Conservation (phyloP, 768 basidiomycete genomes). For the Kwoniella sp. region DNA sequence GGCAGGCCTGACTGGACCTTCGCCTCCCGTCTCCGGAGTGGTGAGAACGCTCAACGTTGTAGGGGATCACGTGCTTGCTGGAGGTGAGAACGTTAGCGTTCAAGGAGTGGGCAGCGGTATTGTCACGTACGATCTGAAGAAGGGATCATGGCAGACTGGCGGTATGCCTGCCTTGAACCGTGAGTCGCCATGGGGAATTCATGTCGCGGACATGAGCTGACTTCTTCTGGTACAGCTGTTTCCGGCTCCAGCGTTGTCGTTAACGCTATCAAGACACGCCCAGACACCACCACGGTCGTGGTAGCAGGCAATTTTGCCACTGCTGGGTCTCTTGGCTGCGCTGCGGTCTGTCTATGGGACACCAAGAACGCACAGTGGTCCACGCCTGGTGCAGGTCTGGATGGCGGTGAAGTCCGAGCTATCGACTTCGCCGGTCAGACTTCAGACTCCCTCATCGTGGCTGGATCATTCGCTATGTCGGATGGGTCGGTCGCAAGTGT, state of each 20-base stretch:
- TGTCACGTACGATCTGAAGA: constrained; percentile 70
- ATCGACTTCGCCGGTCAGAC: constrained; percentile 72
- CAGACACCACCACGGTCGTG: constrained; percentile 63
- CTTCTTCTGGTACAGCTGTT: constrained; percentile 18
- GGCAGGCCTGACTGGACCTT: constrained; percentile 57
- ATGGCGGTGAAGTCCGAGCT: constrained; percentile 68
- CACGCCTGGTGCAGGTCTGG: constrained; percentile 68
- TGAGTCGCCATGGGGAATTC: constrained; percentile 19
- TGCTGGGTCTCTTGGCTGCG: constrained; percentile 70
- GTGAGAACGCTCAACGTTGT: constrained; percentile 73
- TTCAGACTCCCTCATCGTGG: constrained; percentile 68
- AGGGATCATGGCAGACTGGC: constrained; percentile 61
- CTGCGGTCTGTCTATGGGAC: constrained; percentile 73
- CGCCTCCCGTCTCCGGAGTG: constrained; percentile 67
- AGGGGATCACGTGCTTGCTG: constrained; percentile 68
- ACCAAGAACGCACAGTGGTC: constrained; percentile 69
- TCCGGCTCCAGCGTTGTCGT: constrained; percentile 61
- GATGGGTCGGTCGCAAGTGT: constrained; percentile 67
- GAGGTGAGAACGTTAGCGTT: constrained; percentile 58
- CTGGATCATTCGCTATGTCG: constrained; percentile 68
- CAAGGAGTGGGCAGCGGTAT: constrained; percentile 63
- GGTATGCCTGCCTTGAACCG: constrained; percentile 61
- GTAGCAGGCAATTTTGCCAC: constrained; percentile 83
- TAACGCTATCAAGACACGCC: constrained; percentile 64
- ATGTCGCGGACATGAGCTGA: constrained; percentile 4